Evolutionary conservation across 352 stramenopile species (phyloP).

Genomic region (Phytophthora sp.): DNA sequence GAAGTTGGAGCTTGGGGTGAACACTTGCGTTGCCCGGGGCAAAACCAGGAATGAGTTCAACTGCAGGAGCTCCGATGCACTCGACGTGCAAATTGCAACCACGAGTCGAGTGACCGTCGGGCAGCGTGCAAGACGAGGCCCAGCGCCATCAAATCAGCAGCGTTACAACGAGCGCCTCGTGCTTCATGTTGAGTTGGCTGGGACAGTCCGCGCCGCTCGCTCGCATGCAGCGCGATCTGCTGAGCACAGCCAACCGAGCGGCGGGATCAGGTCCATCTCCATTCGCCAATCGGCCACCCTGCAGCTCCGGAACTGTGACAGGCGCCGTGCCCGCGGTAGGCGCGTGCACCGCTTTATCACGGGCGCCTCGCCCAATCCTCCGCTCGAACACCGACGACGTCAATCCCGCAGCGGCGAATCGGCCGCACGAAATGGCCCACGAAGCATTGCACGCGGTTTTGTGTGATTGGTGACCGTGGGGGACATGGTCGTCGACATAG

Average conservation of each 20-base stretch:
- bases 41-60: constrained; percentile 18
- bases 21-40: constrained; percentile 1
- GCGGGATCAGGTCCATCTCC: constrained; percentile 2
- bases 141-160: constrained; percentile 6
- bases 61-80: too few species aligned
- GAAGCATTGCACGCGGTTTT: not conserved
- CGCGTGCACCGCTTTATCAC: constrained; percentile 4
- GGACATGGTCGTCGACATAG: constrained; percentile 8
- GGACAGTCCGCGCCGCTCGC: too few species aligned
- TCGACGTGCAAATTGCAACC: too few species aligned
- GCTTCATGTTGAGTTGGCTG: too few species aligned
- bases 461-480: constrained; percentile 6
- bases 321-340: constrained; percentile 1
- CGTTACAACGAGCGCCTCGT: not conserved
- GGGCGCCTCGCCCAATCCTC: constrained; percentile 3
- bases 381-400: constrained; percentile 3
- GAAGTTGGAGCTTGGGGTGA: not conserved
- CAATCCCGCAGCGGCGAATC: constrained; percentile 12
- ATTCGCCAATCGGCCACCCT: constrained; percentile 18
- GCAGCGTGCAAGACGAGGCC: too few species aligned
- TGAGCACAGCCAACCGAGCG: constrained; percentile 26
- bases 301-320: constrained; percentile 24
- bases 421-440: constrained; percentile 1
- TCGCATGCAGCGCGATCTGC: constrained; percentile 9
- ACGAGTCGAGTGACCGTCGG: too few species aligned